A percentile compares a stretch with the other conserved stretches of the same genome.
Evolutionary conservation across 192 early-diverging fungal genomes (phyloP).

Genomic region (Coemansia sp.): DNA sequence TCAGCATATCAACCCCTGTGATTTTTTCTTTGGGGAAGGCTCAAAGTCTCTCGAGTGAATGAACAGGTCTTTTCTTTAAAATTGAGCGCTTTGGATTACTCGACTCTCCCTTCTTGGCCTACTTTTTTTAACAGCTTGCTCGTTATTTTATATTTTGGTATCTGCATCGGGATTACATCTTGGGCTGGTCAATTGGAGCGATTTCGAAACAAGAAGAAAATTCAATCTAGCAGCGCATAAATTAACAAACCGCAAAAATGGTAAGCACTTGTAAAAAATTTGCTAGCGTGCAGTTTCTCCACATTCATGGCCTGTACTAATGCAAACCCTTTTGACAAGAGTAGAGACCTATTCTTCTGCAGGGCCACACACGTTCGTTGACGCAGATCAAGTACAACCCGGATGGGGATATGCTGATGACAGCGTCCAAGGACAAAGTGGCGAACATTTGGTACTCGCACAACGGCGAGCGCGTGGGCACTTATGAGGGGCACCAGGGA

Average conservation of each 20-base stretch:
- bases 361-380: conserved; percentile 94
- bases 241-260: background rate
- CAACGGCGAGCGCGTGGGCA: conserved; percentile 96
- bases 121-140: background rate
- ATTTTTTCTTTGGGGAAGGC: background rate
- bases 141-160: background rate
- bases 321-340: background rate
- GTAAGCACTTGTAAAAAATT: background rate
- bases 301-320: too few relatives aligned
- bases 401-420: conserved; percentile 97
- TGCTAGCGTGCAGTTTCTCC: too few relatives aligned
- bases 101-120: background rate
- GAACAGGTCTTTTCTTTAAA: background rate
- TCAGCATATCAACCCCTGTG: background rate
- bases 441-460: conserved; percentile 95
- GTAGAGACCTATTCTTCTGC: conserved; percentile 82
- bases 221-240: background rate
- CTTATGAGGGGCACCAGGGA: conserved; percentile 89
- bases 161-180: conserved; percentile 3
- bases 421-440: conserved; percentile 90
- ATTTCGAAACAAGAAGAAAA: background rate
- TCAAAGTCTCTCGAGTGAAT: background rate
- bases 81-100: conserved; percentile 1
- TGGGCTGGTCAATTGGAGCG: background rate
- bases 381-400: conserved; percentile 98